A percentile compares a stretch with the other conserved stretches of the same genome.
Evolutionary conservation across 2,329 filamentous ascomycete genomes (phyloP).

Genomic region (Curvularia sp.): DNA sequence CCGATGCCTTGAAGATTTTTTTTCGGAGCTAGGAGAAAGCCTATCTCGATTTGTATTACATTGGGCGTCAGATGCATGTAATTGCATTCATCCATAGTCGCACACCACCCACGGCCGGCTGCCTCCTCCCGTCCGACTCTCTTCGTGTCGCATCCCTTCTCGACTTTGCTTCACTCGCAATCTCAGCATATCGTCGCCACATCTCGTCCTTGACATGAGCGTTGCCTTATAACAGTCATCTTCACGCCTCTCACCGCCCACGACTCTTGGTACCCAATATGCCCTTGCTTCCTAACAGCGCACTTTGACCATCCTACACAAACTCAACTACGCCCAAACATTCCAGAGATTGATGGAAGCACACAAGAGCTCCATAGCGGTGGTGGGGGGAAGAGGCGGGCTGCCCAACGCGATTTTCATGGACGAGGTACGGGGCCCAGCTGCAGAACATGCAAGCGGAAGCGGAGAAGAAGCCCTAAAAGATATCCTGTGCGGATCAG

Average conservation of each 20-base stretch:
- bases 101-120: constrained; percentile 30
- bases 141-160: constrained; percentile 29
- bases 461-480: constrained; percentile 75
- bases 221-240: constrained; percentile 30
- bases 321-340: constrained; percentile 11
- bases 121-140: constrained; percentile 26
- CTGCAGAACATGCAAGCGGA: constrained; percentile 29
- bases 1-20: constrained; percentile 27
- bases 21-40: constrained; percentile 41
- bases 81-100: constrained; percentile 32
- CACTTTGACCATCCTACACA: constrained; percentile 16
- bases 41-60: constrained; percentile 24
- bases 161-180: constrained; percentile 22
- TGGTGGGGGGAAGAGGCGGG: constrained; percentile 42
- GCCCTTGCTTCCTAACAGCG: constrained; percentile 28
- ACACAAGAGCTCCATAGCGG: constrained; percentile 39
- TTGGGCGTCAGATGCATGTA: constrained; percentile 38
- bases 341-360: constrained; percentile 38
- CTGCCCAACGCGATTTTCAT: constrained; percentile 28
- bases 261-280: constrained; percentile 37
- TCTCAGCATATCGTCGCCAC: constrained; percentile 13
- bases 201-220: constrained; percentile 26
- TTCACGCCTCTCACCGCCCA: constrained; percentile 40
- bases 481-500: constrained; percentile 87
- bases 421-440: constrained; percentile 27